Percentiles rank a stretch among this genome's conserved stretches.
Conservation (phyloP, 176 grass and related monocot genomes). For the Oryza australiensis region DNA sequence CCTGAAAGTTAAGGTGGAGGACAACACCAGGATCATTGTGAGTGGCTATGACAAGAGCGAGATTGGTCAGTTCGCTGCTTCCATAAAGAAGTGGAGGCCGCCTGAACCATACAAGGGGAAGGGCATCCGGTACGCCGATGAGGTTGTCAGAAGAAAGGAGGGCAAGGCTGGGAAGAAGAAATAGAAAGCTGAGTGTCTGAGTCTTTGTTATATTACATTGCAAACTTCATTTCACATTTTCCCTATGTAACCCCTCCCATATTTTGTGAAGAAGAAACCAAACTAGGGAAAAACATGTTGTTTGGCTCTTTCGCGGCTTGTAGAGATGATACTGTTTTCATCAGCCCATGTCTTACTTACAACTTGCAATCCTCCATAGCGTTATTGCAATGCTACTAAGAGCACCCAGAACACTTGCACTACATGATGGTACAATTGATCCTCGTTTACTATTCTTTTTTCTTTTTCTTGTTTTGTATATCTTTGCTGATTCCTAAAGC, state of each 20-base stretch:
- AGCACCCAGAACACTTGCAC: too few species aligned
- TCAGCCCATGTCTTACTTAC: too few species aligned
- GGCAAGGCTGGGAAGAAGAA: constrained; percentile 98
- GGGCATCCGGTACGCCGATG: constrained; percentile 71
- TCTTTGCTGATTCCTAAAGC: too few species aligned
- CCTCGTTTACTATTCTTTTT: too few species aligned
- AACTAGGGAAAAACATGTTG: neutral
- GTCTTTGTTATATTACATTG: too few species aligned
- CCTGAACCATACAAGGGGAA: constrained; percentile 98
- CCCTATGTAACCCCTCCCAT: constrained; percentile 17
- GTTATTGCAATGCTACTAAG: too few species aligned
- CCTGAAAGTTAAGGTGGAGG: constrained; percentile 74
- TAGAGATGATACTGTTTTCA: too few species aligned
- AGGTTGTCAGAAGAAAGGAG: too few species aligned
- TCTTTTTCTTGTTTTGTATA: too few species aligned
- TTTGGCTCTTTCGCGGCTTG: neutral
- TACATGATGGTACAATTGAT: too few species aligned
- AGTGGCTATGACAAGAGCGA: constrained; percentile 84
- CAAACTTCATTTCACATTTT: too few species aligned
- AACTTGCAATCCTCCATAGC: too few species aligned
- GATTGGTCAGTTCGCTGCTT: constrained; percentile 51
- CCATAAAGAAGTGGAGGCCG: constrained; percentile 90
- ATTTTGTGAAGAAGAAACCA: neutral
- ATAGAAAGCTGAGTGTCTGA: constrained; percentile 55
- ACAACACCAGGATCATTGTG: constrained; percentile 74